These are phyloP conservation scores for Scutellaria minor DNA, from an alignment of 257 asterid genomes.

Conservation along the genomic window DNA sequence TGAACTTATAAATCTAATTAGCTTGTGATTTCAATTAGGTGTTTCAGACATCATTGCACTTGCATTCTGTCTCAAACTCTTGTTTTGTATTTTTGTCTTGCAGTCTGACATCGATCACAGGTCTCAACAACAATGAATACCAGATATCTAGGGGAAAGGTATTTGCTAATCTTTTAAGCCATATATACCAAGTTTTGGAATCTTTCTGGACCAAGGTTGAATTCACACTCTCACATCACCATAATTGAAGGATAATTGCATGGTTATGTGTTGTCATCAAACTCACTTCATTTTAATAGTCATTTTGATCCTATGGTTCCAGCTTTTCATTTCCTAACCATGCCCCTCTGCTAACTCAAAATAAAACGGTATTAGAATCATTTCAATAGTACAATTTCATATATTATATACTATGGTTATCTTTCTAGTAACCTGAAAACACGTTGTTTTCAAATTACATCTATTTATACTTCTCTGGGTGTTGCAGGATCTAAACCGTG, in stretches of 20 bases:
- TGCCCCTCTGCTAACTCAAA: conserved; percentile 1
- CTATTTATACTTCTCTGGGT: conserved; percentile 16
- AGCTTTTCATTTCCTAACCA: neutral
- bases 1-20: conserved; percentile 4
- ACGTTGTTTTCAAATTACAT: neutral
- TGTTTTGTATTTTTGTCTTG: conserved; percentile 34
- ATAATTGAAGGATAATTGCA: neutral
- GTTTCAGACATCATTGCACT: neutral
- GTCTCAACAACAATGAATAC: conserved; percentile 96
- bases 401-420: neutral
- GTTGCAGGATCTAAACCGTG: conserved; percentile 68
- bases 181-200: neutral
- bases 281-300: neutral
- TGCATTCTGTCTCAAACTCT: conserved; percentile 27
- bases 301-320: neutral
- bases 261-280: conserved; percentile 1
- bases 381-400: neutral
- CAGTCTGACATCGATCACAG: conserved; percentile 88
- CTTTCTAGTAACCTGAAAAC: neutral
- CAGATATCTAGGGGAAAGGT: conserved; percentile 96
- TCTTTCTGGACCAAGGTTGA: neutral
- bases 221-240: neutral
- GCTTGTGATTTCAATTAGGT: conserved; percentile 6
- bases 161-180: conserved; percentile 25
- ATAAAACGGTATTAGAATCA: neutral